A percentile compares a stretch with the other conserved stretches of the same genome.
Conservation (phyloP, 1,139 yeast genomes). For the Geotrichum siamense region DNA sequence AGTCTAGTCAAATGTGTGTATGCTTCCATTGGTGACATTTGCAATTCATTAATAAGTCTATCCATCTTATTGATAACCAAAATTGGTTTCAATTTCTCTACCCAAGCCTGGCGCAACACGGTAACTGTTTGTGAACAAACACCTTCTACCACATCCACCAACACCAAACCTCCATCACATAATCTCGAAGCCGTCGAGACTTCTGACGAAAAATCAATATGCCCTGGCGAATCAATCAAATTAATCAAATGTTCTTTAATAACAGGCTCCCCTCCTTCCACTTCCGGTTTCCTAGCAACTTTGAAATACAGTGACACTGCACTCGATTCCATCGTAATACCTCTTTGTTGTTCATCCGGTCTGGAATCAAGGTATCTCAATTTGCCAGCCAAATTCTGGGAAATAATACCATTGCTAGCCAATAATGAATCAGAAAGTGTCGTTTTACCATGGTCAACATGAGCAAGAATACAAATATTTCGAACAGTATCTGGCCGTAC, state of each 20-base stretch:
- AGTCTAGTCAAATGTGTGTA: slow-evolving; percentile 68
- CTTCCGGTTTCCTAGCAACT: slow-evolving; percentile 25
- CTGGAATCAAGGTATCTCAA: slow-evolving; percentile 88
- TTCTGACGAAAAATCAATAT: slow-evolving; percentile 92
- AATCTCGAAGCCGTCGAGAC: slow-evolving; percentile 92
- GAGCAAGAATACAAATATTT: slow-evolving; percentile 93
- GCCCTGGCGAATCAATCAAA: slow-evolving; percentile 97
- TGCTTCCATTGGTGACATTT: slow-evolving; percentile 78
- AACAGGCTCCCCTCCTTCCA: slow-evolving; percentile 34
- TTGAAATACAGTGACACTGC: slow-evolving; percentile 83
- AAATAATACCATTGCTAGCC: slow-evolving; percentile 94
- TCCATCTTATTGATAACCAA: slow-evolving; percentile 92
- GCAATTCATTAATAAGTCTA: slow-evolving; percentile 73
- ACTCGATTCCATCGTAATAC: slow-evolving; percentile 95
- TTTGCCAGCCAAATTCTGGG: slow-evolving; percentile 91
- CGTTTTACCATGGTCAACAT: slow-evolving; percentile 98
- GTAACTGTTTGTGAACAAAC: slow-evolving; percentile 96
- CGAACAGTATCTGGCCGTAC: slow-evolving; percentile 61
- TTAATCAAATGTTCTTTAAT: slow-evolving; percentile 79
- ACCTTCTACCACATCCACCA: slow-evolving; percentile 88
- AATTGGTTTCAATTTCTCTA: slow-evolving; percentile 80
- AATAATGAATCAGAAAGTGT: slow-evolving; percentile 85
- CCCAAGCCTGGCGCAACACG: slow-evolving; percentile 93
- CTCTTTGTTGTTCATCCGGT: slow-evolving; percentile 92
- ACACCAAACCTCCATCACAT: slow-evolving; percentile 93